Base-by-base conservation (phyloP, 2,329 filamentous ascomycete genomes). In the Colletotrichum gigasporum region DNA sequence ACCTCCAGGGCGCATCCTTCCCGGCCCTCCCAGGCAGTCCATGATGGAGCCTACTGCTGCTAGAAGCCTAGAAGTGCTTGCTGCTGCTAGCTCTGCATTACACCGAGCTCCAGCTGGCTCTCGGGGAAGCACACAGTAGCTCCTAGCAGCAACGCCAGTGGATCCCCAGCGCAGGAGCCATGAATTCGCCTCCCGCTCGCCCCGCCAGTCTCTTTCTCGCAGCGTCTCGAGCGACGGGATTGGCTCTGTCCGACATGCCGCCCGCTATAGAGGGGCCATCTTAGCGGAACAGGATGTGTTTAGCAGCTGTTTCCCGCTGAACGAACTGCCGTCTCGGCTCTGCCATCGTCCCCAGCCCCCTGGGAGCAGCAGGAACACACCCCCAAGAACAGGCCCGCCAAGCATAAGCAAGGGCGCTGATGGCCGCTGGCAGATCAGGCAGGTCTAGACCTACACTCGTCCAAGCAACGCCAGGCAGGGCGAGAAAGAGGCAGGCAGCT, bases 381-480 rank as follows among this genome's bases (percentile, higher is more conserved):
- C 53, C 26, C 16, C 26, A 26, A 42, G 24, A 44, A 35, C 9
- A 28, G 34, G 26, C 20, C 58, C 18, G 42, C 26, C 41, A 52
- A 16, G 20, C 5, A 35, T n/a, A 20, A 62, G 45, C 60, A 63
- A 39, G 60, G 60, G 39, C 54, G 22, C 37, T 52, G 54, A 54
- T 45, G 11, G 45, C 54, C 45, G 30, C 28, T 39, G 24, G 37
- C 37, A 48, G 44, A n/a, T 51, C 12, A 32, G 35, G 55, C 26
- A 59, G 53, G 60, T 52, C 60, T 51, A 59, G 60, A 59, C 44
- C 54, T 37, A 30, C 22, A 16, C 10, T 18, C 51, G 37, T 44
- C 51, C 51, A 6, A 54, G 51, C 35, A 32, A 53, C 26, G 51
- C 20, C 16, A 16, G 14, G 34, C 35, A 54, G 51, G 24, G 32